Evolutionary conservation across 257 asterid genomes (phyloP).

Genomic region (Phtheirospermum japonicum): DNA sequence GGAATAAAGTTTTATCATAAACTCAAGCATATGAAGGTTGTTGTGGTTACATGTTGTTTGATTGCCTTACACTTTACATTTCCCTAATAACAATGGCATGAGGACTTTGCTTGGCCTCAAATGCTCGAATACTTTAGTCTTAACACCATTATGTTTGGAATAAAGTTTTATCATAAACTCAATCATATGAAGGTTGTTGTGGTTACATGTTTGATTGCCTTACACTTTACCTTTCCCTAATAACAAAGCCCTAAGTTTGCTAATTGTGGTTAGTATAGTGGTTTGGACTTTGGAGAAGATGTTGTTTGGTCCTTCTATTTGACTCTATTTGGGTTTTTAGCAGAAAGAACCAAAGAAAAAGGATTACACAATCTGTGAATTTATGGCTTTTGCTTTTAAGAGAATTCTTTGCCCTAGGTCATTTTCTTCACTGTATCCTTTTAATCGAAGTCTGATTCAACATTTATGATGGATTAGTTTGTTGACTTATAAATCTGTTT

Average conservation of each 20-base stretch:
- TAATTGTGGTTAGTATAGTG: not conserved
- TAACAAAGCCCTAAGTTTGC: not conserved
- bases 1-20: not conserved
- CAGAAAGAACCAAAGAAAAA: too few species aligned
- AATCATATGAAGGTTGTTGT: conserved; percentile 4
- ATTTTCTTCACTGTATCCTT: not conserved
- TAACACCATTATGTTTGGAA: not conserved
- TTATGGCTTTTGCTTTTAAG: too few species aligned
- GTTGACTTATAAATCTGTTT: not conserved
- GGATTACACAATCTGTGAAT: conserved; percentile 9
- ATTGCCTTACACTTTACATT: conserved; percentile 13
- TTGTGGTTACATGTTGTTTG: conserved; percentile 15
- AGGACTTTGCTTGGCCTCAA: conserved; percentile 18
- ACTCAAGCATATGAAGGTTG: conserved; percentile 8
- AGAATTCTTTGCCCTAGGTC: too few species aligned
- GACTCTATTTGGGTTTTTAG: not conserved
- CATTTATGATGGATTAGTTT: conserved; percentile 10
- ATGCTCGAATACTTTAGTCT: conserved; percentile 1
- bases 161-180: conserved; percentile 2
- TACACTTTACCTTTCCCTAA: not conserved
- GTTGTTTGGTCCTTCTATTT: not conserved
- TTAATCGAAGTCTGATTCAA: not conserved
- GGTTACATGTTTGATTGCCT: conserved; percentile 15
- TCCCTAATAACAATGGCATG: not conserved
- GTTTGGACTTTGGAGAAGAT: not conserved